A percentile compares a stretch with the other conserved stretches of the same genome.
Evolutionary conservation across 345 rosid genomes (phyloP).

Genomic region (Hibiscus syriacus): DNA sequence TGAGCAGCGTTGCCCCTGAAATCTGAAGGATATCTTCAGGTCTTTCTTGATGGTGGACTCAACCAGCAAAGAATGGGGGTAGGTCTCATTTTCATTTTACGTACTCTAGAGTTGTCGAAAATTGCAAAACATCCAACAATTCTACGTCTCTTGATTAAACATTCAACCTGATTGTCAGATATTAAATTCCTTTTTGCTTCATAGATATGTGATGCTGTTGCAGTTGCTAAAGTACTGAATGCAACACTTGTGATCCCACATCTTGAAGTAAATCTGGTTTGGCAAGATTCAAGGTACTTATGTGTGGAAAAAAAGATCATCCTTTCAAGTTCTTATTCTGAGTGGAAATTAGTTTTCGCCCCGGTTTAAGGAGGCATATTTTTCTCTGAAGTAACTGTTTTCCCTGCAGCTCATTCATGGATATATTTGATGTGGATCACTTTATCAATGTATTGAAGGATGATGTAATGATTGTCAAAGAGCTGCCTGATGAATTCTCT

Average conservation of each 20-base stretch:
- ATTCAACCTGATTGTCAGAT: too few relatives aligned
- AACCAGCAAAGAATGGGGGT: constrained; percentile 99
- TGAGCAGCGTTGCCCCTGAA: constrained; percentile 57
- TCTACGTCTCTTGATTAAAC: not conserved
- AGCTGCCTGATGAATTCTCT: not conserved
- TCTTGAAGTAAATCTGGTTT: constrained; percentile 91
- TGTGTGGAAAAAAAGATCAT: not conserved
- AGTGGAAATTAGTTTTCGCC: not conserved
- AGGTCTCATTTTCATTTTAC: constrained; percentile 8
- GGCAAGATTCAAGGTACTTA: constrained; percentile 91
- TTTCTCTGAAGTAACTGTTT: constrained; percentile 10
- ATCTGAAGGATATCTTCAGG: constrained; percentile 65
- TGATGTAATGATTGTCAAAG: not conserved
- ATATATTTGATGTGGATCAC: constrained; percentile 90
- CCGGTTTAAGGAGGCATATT: not conserved
- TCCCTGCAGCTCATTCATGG: constrained; percentile 67
- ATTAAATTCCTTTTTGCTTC: constrained; percentile 1
- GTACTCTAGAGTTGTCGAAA: not conserved
- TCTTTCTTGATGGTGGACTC: constrained; percentile 97
- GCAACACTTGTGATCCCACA: constrained; percentile 85
- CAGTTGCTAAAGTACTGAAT: constrained; percentile 87
- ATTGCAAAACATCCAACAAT: not conserved
- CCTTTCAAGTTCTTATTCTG: not conserved
- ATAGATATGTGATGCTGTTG: constrained; percentile 94
- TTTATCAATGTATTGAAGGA: constrained; percentile 37